These are phyloP conservation scores for Collariella sp. DNA, from an alignment of 495 filamentous ascomycete species.

Conservation along the genomic window DNA sequence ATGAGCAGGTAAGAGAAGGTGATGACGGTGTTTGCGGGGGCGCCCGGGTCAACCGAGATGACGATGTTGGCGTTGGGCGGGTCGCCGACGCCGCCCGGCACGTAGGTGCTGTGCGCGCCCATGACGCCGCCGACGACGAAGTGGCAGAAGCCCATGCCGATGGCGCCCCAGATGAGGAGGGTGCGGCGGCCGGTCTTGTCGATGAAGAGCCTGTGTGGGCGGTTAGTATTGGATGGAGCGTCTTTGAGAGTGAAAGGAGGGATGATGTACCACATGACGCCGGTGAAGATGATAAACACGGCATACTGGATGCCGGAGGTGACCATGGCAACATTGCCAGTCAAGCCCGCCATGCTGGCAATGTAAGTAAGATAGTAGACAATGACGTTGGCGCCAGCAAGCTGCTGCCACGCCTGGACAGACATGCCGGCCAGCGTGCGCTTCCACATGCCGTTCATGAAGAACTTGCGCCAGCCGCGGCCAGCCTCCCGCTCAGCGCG, in stretches of 20 bases:
- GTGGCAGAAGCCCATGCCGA: slow-evolving; percentile 62
- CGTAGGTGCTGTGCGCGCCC: slow-evolving; percentile 35
- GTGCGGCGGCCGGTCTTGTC: slow-evolving; percentile 65
- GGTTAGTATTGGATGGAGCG: background rate
- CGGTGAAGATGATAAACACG: slow-evolving; percentile 63
- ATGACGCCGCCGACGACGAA: slow-evolving; percentile 56
- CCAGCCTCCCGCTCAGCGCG: slow-evolving; percentile 47
- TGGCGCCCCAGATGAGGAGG: slow-evolving; percentile 58
- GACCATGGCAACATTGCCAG: slow-evolving; percentile 57
- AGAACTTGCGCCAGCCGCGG: slow-evolving; percentile 50
- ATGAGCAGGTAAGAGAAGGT: slow-evolving; percentile 65
- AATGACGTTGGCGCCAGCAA: slow-evolving; percentile 60
- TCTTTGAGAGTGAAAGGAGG: background rate
- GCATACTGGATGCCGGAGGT: slow-evolving; percentile 68
- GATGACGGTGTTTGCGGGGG: slow-evolving; percentile 59
- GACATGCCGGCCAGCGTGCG: slow-evolving; percentile 60
- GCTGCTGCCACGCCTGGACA: slow-evolving; percentile 54
- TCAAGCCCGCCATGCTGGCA: slow-evolving; percentile 57
- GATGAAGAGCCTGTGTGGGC: slow-evolving; percentile 50
- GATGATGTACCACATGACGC: slow-evolving; percentile 44
- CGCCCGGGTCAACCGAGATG: slow-evolving; percentile 48
- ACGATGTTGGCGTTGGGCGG: slow-evolving; percentile 55
- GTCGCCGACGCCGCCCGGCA: slow-evolving; percentile 50
- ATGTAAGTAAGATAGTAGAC: slow-evolving; percentile 68
- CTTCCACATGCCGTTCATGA: slow-evolving; percentile 60